These are phyloP conservation scores for Cryptococcus floricola DNA, from an alignment of 1,284 basidiomycete genomes.

Conservation along the genomic window DNA sequence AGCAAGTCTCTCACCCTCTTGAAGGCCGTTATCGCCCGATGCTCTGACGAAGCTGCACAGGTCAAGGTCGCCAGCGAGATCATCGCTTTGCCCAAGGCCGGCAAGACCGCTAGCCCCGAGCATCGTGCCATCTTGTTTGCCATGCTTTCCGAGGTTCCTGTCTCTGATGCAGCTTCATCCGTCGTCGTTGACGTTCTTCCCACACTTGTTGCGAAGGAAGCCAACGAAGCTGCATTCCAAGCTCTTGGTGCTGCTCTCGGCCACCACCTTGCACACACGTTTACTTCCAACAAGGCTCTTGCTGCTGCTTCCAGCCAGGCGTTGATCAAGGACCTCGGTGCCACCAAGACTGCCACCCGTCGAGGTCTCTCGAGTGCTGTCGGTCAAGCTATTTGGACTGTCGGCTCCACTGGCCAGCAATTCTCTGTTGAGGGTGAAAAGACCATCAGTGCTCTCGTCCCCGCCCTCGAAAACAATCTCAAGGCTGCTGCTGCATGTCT, in stretches of 20 bases:
- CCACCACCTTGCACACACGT: conserved; percentile 58
- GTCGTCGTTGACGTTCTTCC: conserved; percentile 58
- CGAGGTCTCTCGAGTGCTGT: conserved; percentile 57
- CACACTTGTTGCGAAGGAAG: conserved; percentile 70
- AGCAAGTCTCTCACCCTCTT: conserved; percentile 61
- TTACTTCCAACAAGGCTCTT: conserved; percentile 53
- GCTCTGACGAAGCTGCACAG: conserved; percentile 37
- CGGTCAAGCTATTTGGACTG: conserved; percentile 55
- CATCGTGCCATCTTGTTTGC: conserved; percentile 77
- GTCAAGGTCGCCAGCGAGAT: conserved; percentile 60
- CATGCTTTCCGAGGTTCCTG: conserved; percentile 62
- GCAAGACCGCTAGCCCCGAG: conserved; percentile 80
- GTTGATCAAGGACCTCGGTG: conserved; percentile 67
- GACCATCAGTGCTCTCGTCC: conserved; percentile 57
- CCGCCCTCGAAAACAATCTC: conserved; percentile 64
- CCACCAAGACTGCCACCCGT: conserved; percentile 56
- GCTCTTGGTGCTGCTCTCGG: conserved; percentile 59
- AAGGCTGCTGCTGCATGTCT: conserved; percentile 54
- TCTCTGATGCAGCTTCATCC: conserved; percentile 56
- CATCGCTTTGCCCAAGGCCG: conserved; percentile 65
- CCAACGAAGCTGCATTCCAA: conserved; percentile 59
- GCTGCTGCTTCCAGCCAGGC: conserved; percentile 53
- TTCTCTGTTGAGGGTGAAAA: conserved; percentile 45
- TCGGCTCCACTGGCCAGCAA: conserved; percentile 44
- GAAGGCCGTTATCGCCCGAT: conserved; percentile 54